Evolutionary conservation across 352 stramenopile species (phyloP).

Genomic region (Phytopythium vexans): DNA sequence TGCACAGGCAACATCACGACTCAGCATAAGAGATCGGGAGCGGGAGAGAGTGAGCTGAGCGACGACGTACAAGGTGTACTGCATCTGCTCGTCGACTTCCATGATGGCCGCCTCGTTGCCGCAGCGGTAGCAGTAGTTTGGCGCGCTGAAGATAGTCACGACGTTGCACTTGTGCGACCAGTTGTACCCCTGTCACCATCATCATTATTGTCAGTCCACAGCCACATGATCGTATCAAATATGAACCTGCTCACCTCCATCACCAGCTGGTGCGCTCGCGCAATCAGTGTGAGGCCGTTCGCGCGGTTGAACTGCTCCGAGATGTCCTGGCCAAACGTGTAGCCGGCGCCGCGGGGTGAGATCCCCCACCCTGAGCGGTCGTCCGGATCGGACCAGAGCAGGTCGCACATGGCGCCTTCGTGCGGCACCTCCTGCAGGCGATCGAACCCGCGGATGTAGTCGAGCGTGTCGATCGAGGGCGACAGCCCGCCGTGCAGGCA

Average conservation of each 20-base stretch:
- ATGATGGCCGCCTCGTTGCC: slow-evolving; percentile 98
- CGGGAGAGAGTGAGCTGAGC: background rate
- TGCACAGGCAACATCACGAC: slow-evolving; percentile 12
- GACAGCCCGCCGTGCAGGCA: slow-evolving; percentile 98
- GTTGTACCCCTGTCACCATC: slow-evolving; percentile 80
- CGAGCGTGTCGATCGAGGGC: slow-evolving; percentile 90
- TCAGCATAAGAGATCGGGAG: slow-evolving; percentile 8
- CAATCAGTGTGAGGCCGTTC: slow-evolving; percentile 98
- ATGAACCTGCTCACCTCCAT: slow-evolving; percentile 54
- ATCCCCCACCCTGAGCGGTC: slow-evolving; percentile 98
- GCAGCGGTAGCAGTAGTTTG: slow-evolving; percentile 99
- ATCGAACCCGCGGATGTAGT: slow-evolving; percentile 95
- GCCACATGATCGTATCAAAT: background rate
- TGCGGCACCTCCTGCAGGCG: slow-evolving; percentile 91
- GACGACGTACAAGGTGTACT: slow-evolving; percentile 92
- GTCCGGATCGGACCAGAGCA: slow-evolving; percentile 99
- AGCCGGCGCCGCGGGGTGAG: slow-evolving; percentile 96
- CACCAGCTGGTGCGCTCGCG: slow-evolving; percentile 94
- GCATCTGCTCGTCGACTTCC: slow-evolving; percentile 95
- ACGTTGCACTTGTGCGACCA: slow-evolving; percentile 96
- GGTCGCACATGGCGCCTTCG: slow-evolving; percentile 95
- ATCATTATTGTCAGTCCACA: slow-evolving; percentile 16
- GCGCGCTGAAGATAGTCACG: slow-evolving; percentile 98
- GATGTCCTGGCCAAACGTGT: slow-evolving; percentile 99
- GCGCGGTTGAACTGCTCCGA: slow-evolving; percentile 96